Conservation (phyloP, 139 green algal genomes). For the Marvania coccoides region DNA sequence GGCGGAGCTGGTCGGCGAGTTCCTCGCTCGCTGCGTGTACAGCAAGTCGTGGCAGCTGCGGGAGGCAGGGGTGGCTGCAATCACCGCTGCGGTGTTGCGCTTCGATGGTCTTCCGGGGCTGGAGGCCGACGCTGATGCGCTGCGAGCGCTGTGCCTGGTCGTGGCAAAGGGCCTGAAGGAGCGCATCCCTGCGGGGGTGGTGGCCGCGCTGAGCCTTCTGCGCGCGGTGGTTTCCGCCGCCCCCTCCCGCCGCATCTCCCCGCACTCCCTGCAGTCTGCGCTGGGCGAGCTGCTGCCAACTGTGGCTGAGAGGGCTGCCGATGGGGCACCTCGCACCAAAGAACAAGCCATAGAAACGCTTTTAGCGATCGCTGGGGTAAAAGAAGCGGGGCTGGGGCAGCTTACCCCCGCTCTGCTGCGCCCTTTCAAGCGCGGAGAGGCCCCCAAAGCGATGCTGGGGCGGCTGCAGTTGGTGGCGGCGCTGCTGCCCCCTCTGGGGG, state of each 20-base stretch:
- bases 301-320: conserved; percentile 69
- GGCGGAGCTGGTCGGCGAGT: conserved; percentile 60
- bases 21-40: conserved; percentile 55
- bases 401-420: conserved; percentile 37
- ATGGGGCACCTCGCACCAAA: conserved; percentile 49
- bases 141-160: conserved; percentile 9
- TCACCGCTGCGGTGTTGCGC: background rate
- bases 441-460: conserved; percentile 59
- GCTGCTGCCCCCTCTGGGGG: conserved; percentile 56
- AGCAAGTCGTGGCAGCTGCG: conserved; percentile 78
- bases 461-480: conserved; percentile 44
- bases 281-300: conserved; percentile 46
- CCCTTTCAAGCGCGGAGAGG: conserved; percentile 58
- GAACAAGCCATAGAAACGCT: conserved; percentile 36
- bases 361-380: conserved; percentile 36
- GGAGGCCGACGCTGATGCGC: conserved; percentile 11
- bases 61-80: conserved; percentile 52
- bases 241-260: background rate
- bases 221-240: conserved; percentile 26
- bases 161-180: conserved; percentile 12
- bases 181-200: conserved; percentile 60
- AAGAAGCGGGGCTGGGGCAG: conserved; percentile 25
- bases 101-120: background rate
- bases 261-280: conserved; percentile 19
- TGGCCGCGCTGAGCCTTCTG: conserved; percentile 27